Conservation (phyloP, 73 alveolate genomes). For the Tetrahymena thermophila region DNA sequence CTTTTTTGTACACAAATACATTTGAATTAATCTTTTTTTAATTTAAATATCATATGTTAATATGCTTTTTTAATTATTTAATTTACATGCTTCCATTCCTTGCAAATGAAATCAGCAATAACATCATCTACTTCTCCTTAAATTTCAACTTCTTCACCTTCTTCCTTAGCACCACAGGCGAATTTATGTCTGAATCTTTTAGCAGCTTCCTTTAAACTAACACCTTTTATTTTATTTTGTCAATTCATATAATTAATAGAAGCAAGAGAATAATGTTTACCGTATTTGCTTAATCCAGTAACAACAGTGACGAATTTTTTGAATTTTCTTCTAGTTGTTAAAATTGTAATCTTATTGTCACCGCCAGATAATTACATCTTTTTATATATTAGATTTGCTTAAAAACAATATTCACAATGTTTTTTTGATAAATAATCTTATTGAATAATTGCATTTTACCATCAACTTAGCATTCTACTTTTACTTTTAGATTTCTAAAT, state of each 20-base stretch:
- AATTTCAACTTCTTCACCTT: background rate
- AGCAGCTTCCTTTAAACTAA: background rate
- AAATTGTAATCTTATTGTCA: background rate
- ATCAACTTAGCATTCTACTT: background rate
- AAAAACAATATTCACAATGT: background rate
- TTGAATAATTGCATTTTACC: background rate
- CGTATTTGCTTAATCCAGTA: background rate
- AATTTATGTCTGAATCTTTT: background rate
- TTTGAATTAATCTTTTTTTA: background rate
- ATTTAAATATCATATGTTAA: background rate
- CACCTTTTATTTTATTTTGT: background rate
- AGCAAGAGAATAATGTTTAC: background rate
- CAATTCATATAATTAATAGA: background rate
- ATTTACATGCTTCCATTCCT: background rate
- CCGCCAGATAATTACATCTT: background rate
- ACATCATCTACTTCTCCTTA: background rate
- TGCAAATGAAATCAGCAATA: background rate
- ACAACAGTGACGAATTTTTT: background rate
- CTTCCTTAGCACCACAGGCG: background rate
- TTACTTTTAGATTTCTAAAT: background rate
- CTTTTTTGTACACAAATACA: background rate
- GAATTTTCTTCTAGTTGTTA: background rate
- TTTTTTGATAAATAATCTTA: background rate
- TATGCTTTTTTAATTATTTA: background rate
- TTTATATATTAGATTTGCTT: background rate